phyloP scores from a whole-genome alignment of 2,329 filamentous ascomycete species.

The Claviceps paspali region DNA sequence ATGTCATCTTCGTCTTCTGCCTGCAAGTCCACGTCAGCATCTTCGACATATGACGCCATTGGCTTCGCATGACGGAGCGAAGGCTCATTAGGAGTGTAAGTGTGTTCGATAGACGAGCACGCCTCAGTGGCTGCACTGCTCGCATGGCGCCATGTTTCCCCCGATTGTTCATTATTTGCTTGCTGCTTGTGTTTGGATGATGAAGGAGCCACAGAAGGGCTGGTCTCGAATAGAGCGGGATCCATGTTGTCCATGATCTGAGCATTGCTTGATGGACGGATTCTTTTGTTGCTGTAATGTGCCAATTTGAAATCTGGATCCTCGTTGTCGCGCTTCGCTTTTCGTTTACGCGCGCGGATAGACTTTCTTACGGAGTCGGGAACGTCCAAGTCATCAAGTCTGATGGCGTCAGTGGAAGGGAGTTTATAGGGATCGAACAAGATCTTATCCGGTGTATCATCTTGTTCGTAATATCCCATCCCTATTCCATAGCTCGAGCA shows the following conservation, averaged over 20 bases:
- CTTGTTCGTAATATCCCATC: conserved; percentile 46
- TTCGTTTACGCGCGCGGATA: conserved; percentile 36
- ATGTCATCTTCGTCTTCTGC: conserved; percentile 5
- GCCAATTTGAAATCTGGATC: conserved; percentile 36
- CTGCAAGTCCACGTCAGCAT: conserved; percentile 25
- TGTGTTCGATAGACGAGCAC: not conserved
- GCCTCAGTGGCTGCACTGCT: conserved; percentile 17
- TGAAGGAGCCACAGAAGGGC: conserved; percentile 1
- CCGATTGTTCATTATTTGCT: conserved; percentile 8
- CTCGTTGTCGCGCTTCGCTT: conserved; percentile 35
- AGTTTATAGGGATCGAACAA: conserved; percentile 43
- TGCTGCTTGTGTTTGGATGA: not conserved
- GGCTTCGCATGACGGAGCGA: conserved; percentile 37
- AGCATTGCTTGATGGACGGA: conserved; percentile 13
- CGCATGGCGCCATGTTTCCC: not conserved
- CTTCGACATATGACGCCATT: conserved; percentile 33
- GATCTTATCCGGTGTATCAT: conserved; percentile 41
- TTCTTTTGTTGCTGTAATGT: conserved; percentile 28
- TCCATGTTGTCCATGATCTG: conserved; percentile 30
- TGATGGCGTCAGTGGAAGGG: conserved; percentile 29
- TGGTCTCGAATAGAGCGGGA: conserved; percentile 31
- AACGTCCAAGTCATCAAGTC: conserved; percentile 28
- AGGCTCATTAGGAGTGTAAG: conserved; percentile 25
- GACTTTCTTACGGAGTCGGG: conserved; percentile 41
- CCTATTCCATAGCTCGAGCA: conserved; percentile 35